Evolutionary conservation across 768 basidiomycete species (phyloP).

Genomic region (Tricholoma saponaceum): DNA sequence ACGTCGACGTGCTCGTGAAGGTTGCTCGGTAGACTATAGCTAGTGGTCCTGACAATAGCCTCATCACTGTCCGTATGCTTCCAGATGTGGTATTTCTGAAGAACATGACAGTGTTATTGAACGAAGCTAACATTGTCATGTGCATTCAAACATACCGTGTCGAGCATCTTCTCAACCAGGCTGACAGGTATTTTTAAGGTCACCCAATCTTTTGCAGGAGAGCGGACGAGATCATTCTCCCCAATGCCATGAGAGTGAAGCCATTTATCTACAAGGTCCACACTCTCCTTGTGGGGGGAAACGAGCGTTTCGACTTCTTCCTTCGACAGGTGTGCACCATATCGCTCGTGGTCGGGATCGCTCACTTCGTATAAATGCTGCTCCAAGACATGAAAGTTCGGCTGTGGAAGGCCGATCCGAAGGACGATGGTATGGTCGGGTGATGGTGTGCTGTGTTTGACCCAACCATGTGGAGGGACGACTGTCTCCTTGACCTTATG

Average conservation of each 20-base stretch:
- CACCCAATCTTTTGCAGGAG: no score
- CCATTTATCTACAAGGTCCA: conserved; percentile 68
- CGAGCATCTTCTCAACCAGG: no score
- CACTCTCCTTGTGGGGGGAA: conserved; percentile 58
- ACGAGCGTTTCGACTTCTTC: conserved; percentile 61
- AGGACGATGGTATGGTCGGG: conserved; percentile 45
- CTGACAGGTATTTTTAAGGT: conserved; percentile 52
- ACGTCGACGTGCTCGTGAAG: conserved; percentile 61
- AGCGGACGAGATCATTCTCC: conserved; percentile 42
- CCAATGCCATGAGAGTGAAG: conserved; percentile 50
- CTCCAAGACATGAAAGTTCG: conserved; percentile 46
- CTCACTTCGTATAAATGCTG: conserved; percentile 54
- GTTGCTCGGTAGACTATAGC: conserved; percentile 62
- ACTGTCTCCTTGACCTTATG: no score
- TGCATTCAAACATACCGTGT: no score
- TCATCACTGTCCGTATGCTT: conserved; percentile 48
- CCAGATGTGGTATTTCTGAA: conserved; percentile 62
- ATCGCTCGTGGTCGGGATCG: conserved; percentile 48
- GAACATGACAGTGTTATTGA: no score
- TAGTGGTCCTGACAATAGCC: conserved; percentile 58
- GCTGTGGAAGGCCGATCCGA: conserved; percentile 55
- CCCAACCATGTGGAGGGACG: conserved; percentile 13
- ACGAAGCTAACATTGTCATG: no score
- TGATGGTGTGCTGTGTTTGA: conserved; percentile 34
- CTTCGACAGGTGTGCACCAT: conserved; percentile 56